Conservation (phyloP, 371 early-diverging fungal genomes). For the Rhizopus delemar region DNA sequence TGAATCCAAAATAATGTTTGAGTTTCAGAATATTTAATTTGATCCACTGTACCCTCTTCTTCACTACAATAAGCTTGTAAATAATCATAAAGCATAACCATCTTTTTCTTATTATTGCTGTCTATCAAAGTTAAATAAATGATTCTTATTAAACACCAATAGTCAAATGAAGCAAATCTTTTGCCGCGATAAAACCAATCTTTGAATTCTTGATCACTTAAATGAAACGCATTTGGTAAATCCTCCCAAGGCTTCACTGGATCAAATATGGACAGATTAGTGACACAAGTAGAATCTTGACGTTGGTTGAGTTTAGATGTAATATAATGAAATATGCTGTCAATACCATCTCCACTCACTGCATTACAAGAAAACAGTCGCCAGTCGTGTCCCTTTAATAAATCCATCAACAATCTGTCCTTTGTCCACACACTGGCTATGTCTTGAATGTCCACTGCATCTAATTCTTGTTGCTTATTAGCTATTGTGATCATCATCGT, state of each 20-base stretch:
- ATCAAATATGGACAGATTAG: background rate
- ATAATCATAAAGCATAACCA: background rate
- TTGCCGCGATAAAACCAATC: slow-evolving; percentile 24
- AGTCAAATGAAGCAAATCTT: slow-evolving; percentile 34
- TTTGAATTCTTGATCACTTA: slow-evolving; percentile 30
- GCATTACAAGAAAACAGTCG: slow-evolving; percentile 36
- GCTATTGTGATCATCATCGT: slow-evolving; percentile 38
- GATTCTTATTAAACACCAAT: slow-evolving; percentile 30
- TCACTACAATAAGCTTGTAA: background rate
- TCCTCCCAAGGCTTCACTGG: slow-evolving; percentile 39
- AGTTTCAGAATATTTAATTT: slow-evolving; percentile 36
- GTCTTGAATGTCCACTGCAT: slow-evolving; percentile 34
- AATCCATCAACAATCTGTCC: slow-evolving; percentile 18
- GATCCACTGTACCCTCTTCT: slow-evolving; percentile 6
- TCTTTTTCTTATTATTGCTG: slow-evolving; percentile 10
- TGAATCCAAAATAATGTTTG: slow-evolving; percentile 46
- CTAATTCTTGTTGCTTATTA: slow-evolving; percentile 27
- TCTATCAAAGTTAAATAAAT: slow-evolving; percentile 25
- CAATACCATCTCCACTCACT: slow-evolving; percentile 26
- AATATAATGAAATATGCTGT: slow-evolving; percentile 21
- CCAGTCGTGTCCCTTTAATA: slow-evolving; percentile 38
- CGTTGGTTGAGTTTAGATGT: slow-evolving; percentile 8
- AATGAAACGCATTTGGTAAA: slow-evolving; percentile 33
- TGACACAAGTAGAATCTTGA: background rate
- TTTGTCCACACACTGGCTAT: slow-evolving; percentile 35